A percentile compares a stretch with the other conserved stretches of the same genome.
Evolutionary conservation across 2,329 filamentous ascomycete species (phyloP).

Genomic region (Xylaria sp.): DNA sequence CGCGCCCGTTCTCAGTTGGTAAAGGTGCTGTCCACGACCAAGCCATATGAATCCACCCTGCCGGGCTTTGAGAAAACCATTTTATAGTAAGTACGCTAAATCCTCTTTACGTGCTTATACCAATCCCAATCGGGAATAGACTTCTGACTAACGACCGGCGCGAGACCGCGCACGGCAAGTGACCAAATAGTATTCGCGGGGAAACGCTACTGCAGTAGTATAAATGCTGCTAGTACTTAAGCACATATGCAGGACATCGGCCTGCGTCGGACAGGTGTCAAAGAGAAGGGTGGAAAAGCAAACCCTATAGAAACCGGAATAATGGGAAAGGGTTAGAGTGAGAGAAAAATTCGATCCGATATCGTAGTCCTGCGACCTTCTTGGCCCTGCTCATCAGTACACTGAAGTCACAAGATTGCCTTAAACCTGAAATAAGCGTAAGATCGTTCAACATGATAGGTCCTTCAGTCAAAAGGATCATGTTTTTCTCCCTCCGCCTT

Average conservation of each 20-base stretch:
- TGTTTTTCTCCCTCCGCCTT: constrained; percentile 1
- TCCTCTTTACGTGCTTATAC: not conserved
- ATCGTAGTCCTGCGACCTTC: constrained; percentile 14
- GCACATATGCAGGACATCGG: not conserved
- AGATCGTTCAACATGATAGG: not conserved
- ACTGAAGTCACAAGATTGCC: constrained; percentile 16
- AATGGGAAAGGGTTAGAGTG: constrained; percentile 2
- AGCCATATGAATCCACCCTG: not conserved
- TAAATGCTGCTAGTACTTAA: not conserved
- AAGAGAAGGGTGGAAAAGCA: not conserved
- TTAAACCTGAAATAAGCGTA: constrained; percentile 22
- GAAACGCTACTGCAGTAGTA: constrained; percentile 24
- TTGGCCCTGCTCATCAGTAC: not conserved
- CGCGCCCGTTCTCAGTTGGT: not conserved
- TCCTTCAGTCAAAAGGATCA: not conserved
- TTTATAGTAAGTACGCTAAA: not conserved
- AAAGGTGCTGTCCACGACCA: not conserved
- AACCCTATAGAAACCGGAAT: not conserved
- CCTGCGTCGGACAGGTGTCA: not conserved
- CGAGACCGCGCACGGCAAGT: constrained; percentile 23
- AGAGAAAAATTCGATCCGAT: constrained; percentile 6
- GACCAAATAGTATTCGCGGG: constrained; percentile 30
- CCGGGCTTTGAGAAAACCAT: constrained; percentile 2
- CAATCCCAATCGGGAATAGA: constrained; percentile 20
- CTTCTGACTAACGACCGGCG: constrained; percentile 13